Evolutionary conservation across 352 stramenopile species (phyloP), one percentile per base, ranked within the genome.

Genomic region (Pythium periplocum): DNA sequence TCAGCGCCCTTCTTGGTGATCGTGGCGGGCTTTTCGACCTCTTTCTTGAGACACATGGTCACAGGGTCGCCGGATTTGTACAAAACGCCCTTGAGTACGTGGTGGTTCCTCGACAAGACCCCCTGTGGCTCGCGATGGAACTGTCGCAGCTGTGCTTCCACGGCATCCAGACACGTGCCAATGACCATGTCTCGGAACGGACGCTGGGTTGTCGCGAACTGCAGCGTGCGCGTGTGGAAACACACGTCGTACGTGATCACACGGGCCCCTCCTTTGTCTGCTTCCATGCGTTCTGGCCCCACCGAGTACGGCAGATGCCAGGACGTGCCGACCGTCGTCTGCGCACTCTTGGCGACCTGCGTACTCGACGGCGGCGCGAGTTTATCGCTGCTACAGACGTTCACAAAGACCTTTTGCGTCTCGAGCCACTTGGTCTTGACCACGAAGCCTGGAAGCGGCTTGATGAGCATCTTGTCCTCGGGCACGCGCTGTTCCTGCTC

Each of bases 281-380:
- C 55, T 57, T 98, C 94, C 45, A 96, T 77, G 46, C 91, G 77
- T 62, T 97, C 66, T 0, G 89, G 93, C 0, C 93, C 92, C 10
- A 98, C 46, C 0, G 82, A 95, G 52, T 96, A 96, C 31, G 94
- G 93, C 43, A 98, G 61, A 17, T 86, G 78, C 92, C 92, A 98
- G 10, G 73, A 90, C 41, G 68, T 75, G 1, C 80, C 79, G 3
- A 48, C 44, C 11, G 74, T 59, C 7, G 60, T 60, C 12, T 12
- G 30, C 2, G 7, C 17, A 3, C 51, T 62, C 46, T 66, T 64
- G 0, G 48, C 52, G 7, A 79, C 69, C 2, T 55, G 65, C 12
- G 66, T 86, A 44, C 69, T 94, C 0, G 66, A 89, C 40, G 90
- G 87, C 39, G 83, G 63, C 45, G 85, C 72, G 10, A 98, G 62